These are phyloP conservation scores for Cynanchum wilfordii DNA, from an alignment of 257 asterid genomes.

Conservation along the genomic window DNA sequence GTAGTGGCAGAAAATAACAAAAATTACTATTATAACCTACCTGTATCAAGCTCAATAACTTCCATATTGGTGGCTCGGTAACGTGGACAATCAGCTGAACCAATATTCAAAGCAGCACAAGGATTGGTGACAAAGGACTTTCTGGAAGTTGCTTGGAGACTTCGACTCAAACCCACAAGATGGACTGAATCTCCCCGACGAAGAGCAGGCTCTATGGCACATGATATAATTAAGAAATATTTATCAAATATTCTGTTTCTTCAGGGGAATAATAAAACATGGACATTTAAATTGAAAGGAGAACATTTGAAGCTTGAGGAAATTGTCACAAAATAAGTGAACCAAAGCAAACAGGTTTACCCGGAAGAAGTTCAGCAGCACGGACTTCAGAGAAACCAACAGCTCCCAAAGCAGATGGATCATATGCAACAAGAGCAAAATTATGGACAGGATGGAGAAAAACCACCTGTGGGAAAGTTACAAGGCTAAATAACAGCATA, in stretches of 20 bases:
- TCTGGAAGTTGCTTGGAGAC: conserved; percentile 93
- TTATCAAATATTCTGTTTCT: neutral
- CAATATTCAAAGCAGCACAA: conserved; percentile 80
- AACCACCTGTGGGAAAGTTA: conserved; percentile 63
- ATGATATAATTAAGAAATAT: conserved; percentile 14
- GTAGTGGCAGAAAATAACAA: conserved; percentile 4
- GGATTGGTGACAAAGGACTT: conserved; percentile 94
- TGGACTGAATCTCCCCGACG: conserved; percentile 97
- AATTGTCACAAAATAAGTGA: neutral
- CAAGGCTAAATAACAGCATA: conserved; percentile 13
- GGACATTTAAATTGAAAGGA: neutral
- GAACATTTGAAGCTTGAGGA: neutral
- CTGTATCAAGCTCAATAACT: conserved; percentile 96
- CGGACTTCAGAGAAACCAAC: conserved; percentile 78
- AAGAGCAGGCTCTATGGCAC: conserved; percentile 71
- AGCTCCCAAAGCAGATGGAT: conserved; percentile 80
- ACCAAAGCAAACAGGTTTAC: conserved; percentile 32
- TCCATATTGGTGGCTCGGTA: conserved; percentile 98
- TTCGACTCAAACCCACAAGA: conserved; percentile 91
- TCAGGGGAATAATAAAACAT: conserved; percentile 1
- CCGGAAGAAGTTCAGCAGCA: conserved; percentile 97
- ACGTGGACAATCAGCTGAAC: conserved; percentile 91
- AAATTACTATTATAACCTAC: conserved; percentile 28
- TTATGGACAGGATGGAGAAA: conserved; percentile 98
- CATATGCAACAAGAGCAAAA: conserved; percentile 91